Base-by-base conservation (phyloP, 2,329 filamentous ascomycete species). In the Fusarium kyushuense region DNA sequence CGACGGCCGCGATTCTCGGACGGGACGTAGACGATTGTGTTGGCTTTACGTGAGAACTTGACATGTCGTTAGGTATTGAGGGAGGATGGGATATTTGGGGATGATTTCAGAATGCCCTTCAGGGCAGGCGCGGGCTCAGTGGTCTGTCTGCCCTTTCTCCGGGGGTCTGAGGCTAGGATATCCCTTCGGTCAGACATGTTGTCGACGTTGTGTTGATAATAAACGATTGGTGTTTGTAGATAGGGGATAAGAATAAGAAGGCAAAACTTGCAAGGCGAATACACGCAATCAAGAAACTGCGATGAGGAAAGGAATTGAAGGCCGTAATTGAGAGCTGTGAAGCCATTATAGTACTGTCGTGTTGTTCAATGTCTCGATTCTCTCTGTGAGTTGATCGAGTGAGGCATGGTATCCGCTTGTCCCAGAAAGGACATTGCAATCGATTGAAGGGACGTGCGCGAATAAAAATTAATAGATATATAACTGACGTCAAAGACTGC, bases 31-130 rank as follows among this genome's bases (percentile, higher is more conserved):
- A 17, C 7, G 36, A 14, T 23, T 12, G 27, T 35, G 17, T 29
- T 32, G 25, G 41, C 23, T 19, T 46, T 29, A 2, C 12, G 13
- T 21, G n/a, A 16, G 46, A 51, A 41, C 7, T 8, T 42, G 29
- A 32, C 30, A n/a, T 33, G 35, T 27, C 21, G 53, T 10, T 25
- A 30, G 42, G 4, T 30, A n/a, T 29, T 9, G 6, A 36, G 14
- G 3, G 27, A 10, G 5, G 21, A 33, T 10, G 36, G 5, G 11
- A 30, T 17, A 25, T 35, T 16, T 8, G 17, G 4, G 6, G 21
- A 10, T 8, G 19, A 14, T 23, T 53, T 57, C 19, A 58, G 12
- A 19, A 47, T 58, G 48, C 52, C 16, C 25, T 27, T 38, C 16
- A 14, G 16, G 16, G 29, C 13, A 2, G 46, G 32, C 17, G 17